Evolutionary conservation across 345 rosid genomes (phyloP), one percentile per base, ranked within the genome.

Genomic region (Firmiana major): DNA sequence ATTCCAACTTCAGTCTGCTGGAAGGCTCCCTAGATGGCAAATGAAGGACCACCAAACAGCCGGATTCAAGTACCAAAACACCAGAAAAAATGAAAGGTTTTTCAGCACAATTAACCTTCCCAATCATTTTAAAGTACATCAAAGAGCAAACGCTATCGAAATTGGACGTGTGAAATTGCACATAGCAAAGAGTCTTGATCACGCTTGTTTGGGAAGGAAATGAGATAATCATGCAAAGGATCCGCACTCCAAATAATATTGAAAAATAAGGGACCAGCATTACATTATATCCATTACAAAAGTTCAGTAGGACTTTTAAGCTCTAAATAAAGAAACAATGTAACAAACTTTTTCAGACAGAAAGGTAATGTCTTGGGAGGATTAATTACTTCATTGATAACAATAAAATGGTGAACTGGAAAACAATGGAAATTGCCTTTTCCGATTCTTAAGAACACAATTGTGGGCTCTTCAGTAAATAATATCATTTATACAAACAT

Each of bases 201-300:
- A 73, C 53, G 81, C 80, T 79, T 59, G 31, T 79, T 53, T 26
- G 34, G 11, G 19, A 76, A 76, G 81, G 59, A 75, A 78, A 58
- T 54, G 74, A 78, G 82, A 75, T 42, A 65, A 72, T 72, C 58
- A 76, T 43, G 45, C 76, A 81, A 81, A 57, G 71, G 69, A 74
- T 71, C 78, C 79, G 64, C 62, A 60, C 19, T 19, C 12, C 66
- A 58, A 75, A 24, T 40, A 42, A 70, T 71, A 22, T 51, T 22
- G 70, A 64, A 53, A 53, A 79, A 75, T 59, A 64, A 43, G 40
- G 73, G 51, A 45, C 65, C 42, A 70, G 59, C 26, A 72, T 42
- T 70, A 70, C 79, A 71, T 71, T 46, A 19, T 53, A 19, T 71
- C 68, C 45, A 58, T 77, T 71, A 53, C 40, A 53, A 68, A 71